Conservation (phyloP, 2,329 filamentous ascomycete genomes). For the Nectriaceae sp. region DNA sequence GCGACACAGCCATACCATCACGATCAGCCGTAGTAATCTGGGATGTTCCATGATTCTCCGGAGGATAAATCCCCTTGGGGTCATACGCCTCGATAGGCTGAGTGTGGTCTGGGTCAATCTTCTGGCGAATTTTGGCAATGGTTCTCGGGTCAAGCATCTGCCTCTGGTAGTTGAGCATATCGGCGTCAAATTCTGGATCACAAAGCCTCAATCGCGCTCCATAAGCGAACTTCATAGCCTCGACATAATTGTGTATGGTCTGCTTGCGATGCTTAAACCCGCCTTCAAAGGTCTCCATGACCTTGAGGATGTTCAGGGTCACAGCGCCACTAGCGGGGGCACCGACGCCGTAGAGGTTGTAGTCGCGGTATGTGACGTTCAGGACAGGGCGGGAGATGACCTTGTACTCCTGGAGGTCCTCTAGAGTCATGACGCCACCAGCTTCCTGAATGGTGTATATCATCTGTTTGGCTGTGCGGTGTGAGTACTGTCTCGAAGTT, state of each 20-base stretch:
- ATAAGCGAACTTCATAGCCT: conserved; percentile 89
- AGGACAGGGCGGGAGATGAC: conserved; percentile 66
- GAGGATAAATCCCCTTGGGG: conserved; percentile 63
- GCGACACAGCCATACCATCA: conserved; percentile 73
- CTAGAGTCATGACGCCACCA: conserved; percentile 84
- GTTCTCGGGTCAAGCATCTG: conserved; percentile 65
- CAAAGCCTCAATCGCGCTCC: conserved; percentile 77
- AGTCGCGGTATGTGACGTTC: conserved; percentile 67
- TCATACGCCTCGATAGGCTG: conserved; percentile 75
- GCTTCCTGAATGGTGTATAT: conserved; percentile 66
- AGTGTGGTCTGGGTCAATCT: conserved; percentile 72
- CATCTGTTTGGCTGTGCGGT: conserved; percentile 64
- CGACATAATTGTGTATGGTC: conserved; percentile 79
- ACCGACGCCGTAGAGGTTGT: conserved; percentile 67
- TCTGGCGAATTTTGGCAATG: conserved; percentile 59
- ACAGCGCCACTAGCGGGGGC: conserved; percentile 81
- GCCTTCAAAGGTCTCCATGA: conserved; percentile 55
- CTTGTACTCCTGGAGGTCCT: conserved; percentile 74
- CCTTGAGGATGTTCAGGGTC: conserved; percentile 76
- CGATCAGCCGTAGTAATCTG: conserved; percentile 73
- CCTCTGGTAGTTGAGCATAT: conserved; percentile 64
- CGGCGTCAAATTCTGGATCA: conserved; percentile 74
- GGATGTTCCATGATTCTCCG: conserved; percentile 73
- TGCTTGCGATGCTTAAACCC: conserved; percentile 47
- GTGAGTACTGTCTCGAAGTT: conserved; percentile 8